phyloP scores from a whole-genome alignment of 495 filamentous ascomycete species.

The Parathielavia hyrcaniae region DNA sequence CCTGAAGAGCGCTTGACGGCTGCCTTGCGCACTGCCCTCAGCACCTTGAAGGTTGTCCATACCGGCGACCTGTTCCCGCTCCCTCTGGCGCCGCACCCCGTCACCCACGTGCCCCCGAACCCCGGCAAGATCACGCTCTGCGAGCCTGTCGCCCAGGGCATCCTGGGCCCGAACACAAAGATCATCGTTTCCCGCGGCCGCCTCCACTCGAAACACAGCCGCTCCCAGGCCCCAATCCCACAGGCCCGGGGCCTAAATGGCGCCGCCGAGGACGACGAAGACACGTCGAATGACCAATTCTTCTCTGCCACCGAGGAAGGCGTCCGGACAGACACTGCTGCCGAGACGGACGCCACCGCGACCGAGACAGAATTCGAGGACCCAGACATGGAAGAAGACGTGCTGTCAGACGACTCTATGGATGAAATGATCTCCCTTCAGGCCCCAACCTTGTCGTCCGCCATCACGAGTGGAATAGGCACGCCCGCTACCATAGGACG shows the following conservation, averaged over 20 bases:
- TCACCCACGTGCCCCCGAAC: conserved; percentile 78
- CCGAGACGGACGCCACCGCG: conserved; percentile 36
- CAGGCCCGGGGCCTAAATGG: conserved; percentile 48
- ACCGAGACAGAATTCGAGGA: conserved; percentile 56
- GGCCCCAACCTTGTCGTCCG: conserved; percentile 66
- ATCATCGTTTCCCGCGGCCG: conserved; percentile 60
- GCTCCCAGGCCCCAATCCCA: conserved; percentile 32
- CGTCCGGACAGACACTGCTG: conserved; percentile 37
- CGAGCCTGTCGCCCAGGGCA: conserved; percentile 76
- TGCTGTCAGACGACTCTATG: conserved; percentile 67
- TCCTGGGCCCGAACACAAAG: conserved; percentile 61
- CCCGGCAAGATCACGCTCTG: conserved; percentile 72
- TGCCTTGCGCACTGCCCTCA: conserved; percentile 70
- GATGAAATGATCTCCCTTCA: conserved; percentile 80
- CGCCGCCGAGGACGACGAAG: conserved; percentile 60
- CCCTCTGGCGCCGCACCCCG: conserved; percentile 76
- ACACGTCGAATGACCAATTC: conserved; percentile 81
- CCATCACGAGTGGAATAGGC: conserved; percentile 59
- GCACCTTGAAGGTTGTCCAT: conserved; percentile 67
- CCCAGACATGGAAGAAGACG: conserved; percentile 52
- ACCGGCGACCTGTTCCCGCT: conserved; percentile 77
- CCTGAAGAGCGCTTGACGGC: conserved; percentile 63
- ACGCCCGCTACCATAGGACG: conserved; percentile 62
- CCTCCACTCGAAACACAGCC: conserved; percentile 42
- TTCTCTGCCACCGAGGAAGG: conserved; percentile 80